A percentile compares a stretch with the other conserved stretches of the same genome.
Conservation (phyloP, 140 eudicot genomes). For the Flaveria floridana region DNA sequence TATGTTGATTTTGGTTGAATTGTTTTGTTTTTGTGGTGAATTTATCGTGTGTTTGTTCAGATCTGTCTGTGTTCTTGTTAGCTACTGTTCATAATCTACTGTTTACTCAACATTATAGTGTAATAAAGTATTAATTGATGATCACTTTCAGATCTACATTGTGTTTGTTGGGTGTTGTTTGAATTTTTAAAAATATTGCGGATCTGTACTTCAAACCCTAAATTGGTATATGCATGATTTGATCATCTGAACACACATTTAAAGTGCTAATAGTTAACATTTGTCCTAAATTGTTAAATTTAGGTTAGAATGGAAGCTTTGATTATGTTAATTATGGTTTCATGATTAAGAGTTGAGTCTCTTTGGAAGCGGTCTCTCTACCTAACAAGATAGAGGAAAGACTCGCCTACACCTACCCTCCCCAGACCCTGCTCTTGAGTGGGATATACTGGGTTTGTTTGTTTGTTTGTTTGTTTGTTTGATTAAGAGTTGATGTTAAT, state of each 20-base stretch:
- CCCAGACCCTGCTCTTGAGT: too few relatives aligned
- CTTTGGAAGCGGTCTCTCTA: too few relatives aligned
- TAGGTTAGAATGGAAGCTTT: not conserved
- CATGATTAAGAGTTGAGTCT: slow-evolving; percentile 8
- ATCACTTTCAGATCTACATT: slow-evolving; percentile 40
- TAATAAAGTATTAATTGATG: not conserved
- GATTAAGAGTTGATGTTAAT: slow-evolving; percentile 3
- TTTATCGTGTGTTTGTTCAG: slow-evolving; percentile 23
- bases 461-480: too few relatives aligned
- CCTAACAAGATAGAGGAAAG: too few relatives aligned
- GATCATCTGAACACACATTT: not conserved
- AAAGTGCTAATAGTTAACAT: not conserved
- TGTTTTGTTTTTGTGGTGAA: slow-evolving; percentile 9
- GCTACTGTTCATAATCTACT: too few relatives aligned
- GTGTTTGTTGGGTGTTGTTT: slow-evolving; percentile 2
- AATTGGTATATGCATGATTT: not conserved
- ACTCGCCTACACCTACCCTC: too few relatives aligned
- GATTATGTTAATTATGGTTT: not conserved
- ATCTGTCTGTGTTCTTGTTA: slow-evolving; percentile 25
- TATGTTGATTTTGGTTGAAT: not conserved
- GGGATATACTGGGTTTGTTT: too few relatives aligned
- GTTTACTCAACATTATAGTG: not conserved
- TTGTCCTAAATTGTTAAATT: not conserved
- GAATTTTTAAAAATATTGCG: not conserved
- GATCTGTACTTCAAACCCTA: slow-evolving; percentile 12